These are phyloP conservation scores for Zanthoxylum bungeanum DNA, from an alignment of 345 rosid genomes.

Conservation along the genomic window DNA sequence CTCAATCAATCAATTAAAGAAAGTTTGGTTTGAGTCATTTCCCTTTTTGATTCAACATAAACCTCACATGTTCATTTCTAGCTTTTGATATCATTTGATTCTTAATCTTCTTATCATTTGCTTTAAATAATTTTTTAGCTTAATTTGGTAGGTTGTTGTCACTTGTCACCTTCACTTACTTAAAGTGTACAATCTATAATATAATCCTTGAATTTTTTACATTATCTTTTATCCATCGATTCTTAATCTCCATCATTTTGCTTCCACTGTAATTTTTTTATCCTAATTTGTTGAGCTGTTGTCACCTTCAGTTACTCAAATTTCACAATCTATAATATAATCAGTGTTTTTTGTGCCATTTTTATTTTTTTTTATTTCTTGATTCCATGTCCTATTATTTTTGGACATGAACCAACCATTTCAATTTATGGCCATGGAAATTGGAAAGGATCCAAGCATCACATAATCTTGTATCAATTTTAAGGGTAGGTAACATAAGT, in stretches of 20 bases:
- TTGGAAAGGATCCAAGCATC: background rate
- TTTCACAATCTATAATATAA: background rate
- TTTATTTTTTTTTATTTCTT: background rate
- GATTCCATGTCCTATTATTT: background rate
- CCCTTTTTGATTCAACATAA: background rate
- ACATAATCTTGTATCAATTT: background rate
- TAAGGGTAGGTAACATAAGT: too few relatives aligned
- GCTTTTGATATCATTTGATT: background rate
- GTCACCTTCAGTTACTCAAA: background rate
- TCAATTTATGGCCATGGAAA: background rate
- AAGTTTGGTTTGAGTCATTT: constrained; percentile 19
- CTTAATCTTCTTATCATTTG: background rate
- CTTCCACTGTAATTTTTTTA: background rate
- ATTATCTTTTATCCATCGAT: too few relatives aligned
- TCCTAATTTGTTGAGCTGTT: background rate
- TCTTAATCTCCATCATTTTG: too few relatives aligned
- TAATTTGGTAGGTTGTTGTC: too few relatives aligned
- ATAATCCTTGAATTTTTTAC: too few relatives aligned
- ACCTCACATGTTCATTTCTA: background rate
- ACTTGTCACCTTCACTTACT: too few relatives aligned
- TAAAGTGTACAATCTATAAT: too few relatives aligned
- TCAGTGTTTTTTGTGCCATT: background rate
- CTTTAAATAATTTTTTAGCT: too few relatives aligned
- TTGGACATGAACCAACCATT: background rate
- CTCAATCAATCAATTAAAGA: constrained; percentile 1